Percentiles rank a stretch among this genome's conserved stretches.
Conservation (phyloP, 148 eudicot species). For the Limonium bicolor region DNA sequence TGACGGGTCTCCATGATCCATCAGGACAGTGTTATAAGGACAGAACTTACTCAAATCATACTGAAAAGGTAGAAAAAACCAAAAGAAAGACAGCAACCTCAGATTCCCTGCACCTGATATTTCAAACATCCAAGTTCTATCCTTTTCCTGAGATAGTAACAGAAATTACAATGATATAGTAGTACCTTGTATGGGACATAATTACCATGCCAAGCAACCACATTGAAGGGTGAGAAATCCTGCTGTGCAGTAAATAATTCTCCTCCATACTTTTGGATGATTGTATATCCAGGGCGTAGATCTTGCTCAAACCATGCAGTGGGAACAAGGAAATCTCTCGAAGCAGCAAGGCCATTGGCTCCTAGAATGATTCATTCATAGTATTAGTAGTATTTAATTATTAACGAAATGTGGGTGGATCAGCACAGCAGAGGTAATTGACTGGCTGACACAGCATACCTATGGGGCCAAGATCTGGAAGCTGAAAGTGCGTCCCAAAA, state of each 20-base stretch:
- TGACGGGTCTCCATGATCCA: constrained; percentile 95
- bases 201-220: constrained; percentile 98
- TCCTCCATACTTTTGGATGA: constrained; percentile 89
- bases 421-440: not conserved
- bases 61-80: constrained; percentile 32
- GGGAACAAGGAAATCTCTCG: constrained; percentile 84
- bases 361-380: too few species aligned
- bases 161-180: too few species aligned
- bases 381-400: constrained; percentile 1
- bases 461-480: constrained; percentile 95
- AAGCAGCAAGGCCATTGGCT: constrained; percentile 93
- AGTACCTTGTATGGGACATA: constrained; percentile 92
- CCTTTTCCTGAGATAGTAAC: too few species aligned
- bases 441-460: constrained; percentile 21
- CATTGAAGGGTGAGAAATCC: constrained; percentile 95
- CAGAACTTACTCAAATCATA: constrained; percentile 77
- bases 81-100: too few species aligned
- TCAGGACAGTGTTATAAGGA: constrained; percentile 87
- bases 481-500: constrained; percentile 89
- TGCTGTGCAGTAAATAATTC: constrained; percentile 93
- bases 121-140: too few species aligned
- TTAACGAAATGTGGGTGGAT: not conserved
- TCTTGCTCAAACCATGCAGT: constrained; percentile 70
- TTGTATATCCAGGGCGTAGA: constrained; percentile 48
- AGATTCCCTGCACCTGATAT: too few species aligned